Conservation (phyloP, 345 rosid genomes). For the Iberis pinnata region DNA sequence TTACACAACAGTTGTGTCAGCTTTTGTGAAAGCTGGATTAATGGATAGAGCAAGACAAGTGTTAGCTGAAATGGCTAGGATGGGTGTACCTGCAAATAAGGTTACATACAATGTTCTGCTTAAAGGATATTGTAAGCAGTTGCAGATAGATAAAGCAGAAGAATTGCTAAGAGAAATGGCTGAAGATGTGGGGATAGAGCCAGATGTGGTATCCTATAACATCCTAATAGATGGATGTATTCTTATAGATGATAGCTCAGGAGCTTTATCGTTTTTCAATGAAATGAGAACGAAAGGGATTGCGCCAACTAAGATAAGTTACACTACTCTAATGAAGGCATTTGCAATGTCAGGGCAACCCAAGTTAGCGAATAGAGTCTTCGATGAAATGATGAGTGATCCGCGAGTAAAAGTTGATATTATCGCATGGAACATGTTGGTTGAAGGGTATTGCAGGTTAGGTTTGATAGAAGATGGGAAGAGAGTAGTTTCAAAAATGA, state of each 20-base stretch:
- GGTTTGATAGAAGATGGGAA: constrained; percentile 81
- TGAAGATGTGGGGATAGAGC: constrained; percentile 48
- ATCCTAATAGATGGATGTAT: constrained; percentile 87
- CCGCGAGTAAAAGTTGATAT: constrained; percentile 73
- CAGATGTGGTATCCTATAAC: constrained; percentile 85
- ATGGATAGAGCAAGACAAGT: constrained; percentile 83
- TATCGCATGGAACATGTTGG: constrained; percentile 88
- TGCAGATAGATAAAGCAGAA: constrained; percentile 67
- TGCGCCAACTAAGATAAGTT: constrained; percentile 80
- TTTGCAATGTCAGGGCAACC: constrained; percentile 86
- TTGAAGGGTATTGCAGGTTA: constrained; percentile 70
- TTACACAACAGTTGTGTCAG: constrained; percentile 86
- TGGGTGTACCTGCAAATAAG: constrained; percentile 74
- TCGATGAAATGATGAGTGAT: constrained; percentile 80
- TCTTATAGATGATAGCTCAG: constrained; percentile 73
- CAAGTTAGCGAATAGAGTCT: constrained; percentile 73
- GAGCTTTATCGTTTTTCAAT: constrained; percentile 71
- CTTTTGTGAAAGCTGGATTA: constrained; percentile 64
- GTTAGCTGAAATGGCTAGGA: constrained; percentile 69
- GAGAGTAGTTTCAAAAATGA: constrained; percentile 58
- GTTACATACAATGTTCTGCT: constrained; percentile 83
- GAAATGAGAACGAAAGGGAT: constrained; percentile 78
- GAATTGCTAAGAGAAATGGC: constrained; percentile 69
- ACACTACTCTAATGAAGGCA: constrained; percentile 95
- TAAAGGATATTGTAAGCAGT: constrained; percentile 80